phyloP scores from a whole-genome alignment of 441 rosid species.

The Pelargonium myrrhifolium region DNA sequence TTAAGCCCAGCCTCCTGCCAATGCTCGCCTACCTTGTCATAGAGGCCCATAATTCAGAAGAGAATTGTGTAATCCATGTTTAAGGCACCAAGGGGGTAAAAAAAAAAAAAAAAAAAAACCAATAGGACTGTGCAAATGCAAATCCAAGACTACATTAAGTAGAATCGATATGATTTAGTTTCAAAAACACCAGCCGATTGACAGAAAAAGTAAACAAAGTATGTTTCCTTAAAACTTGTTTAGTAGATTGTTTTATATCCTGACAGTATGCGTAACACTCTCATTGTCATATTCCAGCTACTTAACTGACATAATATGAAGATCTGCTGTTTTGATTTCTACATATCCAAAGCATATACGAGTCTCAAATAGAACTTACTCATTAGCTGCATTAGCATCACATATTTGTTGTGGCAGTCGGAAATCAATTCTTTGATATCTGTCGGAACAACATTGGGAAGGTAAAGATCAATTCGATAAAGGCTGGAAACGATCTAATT shows the following conservation, averaged over 20 bases:
- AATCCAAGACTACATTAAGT: neutral
- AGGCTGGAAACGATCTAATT: neutral
- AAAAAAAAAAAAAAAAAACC: neutral
- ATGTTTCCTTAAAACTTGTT: neutral
- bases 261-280: neutral
- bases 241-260: neutral
- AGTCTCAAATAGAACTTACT: slow-evolving; percentile 37
- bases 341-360: neutral
- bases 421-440: slow-evolving; percentile 91
- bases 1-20: too few species aligned
- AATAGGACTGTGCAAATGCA: neutral
- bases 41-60: neutral
- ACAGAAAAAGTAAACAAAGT: neutral
- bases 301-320: slow-evolving; percentile 2
- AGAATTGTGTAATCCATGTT: neutral
- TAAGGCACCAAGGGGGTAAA: neutral
- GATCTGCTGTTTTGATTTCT: neutral
- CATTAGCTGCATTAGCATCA: slow-evolving; percentile 42
- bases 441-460: slow-evolving; percentile 27
- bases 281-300: neutral
- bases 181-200: neutral
- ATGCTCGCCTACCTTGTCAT: neutral
- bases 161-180: neutral
- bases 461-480: slow-evolving; percentile 12
- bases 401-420: slow-evolving; percentile 77